Percentiles rank a stretch among this genome's conserved stretches.
These are phyloP conservation scores for Sphaerulina populicola DNA, from an alignment of 2,329 filamentous ascomycete genomes.

Conservation along the genomic window DNA sequence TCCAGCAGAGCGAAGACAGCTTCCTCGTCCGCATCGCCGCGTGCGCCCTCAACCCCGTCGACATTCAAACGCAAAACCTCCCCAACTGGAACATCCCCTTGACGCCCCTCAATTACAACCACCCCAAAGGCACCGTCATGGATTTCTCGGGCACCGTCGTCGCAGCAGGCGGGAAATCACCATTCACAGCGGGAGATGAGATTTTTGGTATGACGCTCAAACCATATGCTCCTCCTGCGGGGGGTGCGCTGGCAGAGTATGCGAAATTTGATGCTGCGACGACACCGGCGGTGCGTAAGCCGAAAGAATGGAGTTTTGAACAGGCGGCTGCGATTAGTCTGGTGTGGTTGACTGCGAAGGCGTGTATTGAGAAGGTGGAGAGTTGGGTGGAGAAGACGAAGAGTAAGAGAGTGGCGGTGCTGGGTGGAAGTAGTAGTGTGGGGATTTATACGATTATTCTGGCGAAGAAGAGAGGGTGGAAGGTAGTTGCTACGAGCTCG, in stretches of 20 bases:
- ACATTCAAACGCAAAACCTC: constrained; percentile 34
- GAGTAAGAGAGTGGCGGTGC: constrained; percentile 27
- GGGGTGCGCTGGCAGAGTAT: constrained; percentile 28
- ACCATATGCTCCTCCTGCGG: constrained; percentile 19
- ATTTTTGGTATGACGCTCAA: constrained; percentile 30
- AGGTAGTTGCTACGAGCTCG: constrained; percentile 47
- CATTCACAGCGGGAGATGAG: constrained; percentile 28
- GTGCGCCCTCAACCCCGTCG: constrained; percentile 32
- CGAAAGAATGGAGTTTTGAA: constrained; percentile 26
- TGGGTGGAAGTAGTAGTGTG: constrained; percentile 29
- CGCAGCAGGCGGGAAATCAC: constrained; percentile 17
- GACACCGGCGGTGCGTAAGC: constrained; percentile 26
- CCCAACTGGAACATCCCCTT: constrained; percentile 25
- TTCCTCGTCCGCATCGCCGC: constrained; percentile 30
- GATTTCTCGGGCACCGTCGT: constrained; percentile 31
- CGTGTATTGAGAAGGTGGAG: constrained; percentile 27
- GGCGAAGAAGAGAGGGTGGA: constrained; percentile 30
- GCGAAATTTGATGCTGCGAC: constrained; percentile 25
- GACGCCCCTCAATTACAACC: constrained; percentile 12
- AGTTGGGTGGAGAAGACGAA: constrained; percentile 21
- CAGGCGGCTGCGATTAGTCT: constrained; percentile 29
- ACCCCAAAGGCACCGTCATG: constrained; percentile 27
- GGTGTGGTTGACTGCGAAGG: constrained; percentile 31
- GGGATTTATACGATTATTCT: constrained; percentile 32
- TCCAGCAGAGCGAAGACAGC: constrained; percentile 14